These are phyloP conservation scores for Yamagishiella unicocca DNA, from an alignment of 139 green algal genomes.

Conservation along the genomic window DNA sequence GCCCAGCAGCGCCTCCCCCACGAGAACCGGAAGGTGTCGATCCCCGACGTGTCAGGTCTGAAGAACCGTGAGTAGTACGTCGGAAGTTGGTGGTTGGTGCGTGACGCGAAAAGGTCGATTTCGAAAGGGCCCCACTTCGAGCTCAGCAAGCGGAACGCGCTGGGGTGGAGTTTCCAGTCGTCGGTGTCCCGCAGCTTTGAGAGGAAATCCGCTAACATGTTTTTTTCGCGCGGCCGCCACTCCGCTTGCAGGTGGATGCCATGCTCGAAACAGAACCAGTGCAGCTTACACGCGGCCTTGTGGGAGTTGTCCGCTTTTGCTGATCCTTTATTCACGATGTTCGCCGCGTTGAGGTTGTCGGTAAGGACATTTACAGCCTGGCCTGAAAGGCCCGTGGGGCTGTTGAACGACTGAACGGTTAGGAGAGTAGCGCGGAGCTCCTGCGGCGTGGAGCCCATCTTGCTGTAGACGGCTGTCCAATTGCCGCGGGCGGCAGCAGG, in stretches of 20 bases:
- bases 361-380: neutral
- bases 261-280: neutral
- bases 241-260: slow-evolving; percentile 9
- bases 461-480: neutral
- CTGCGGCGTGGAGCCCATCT: neutral
- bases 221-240: slow-evolving; percentile 10
- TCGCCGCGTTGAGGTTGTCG: neutral
- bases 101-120: slow-evolving; percentile 42
- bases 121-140: slow-evolving; percentile 15
- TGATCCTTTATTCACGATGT: slow-evolving; percentile 25
- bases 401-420: slow-evolving; percentile 11
- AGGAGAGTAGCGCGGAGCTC: slow-evolving; percentile 1
- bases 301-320: neutral
- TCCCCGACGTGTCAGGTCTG: slow-evolving; percentile 34
- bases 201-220: slow-evolving; percentile 5
- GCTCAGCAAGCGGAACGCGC: neutral
- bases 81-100: slow-evolving; percentile 23
- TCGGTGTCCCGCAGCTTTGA: slow-evolving; percentile 21
- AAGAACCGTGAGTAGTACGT: slow-evolving; percentile 36
- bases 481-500: neutral
- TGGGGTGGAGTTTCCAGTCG: slow-evolving; percentile 10
- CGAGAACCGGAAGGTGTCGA: slow-evolving; percentile 31
- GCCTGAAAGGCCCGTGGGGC: neutral
- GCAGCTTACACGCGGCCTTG: neutral
- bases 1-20: slow-evolving; percentile 16